A percentile compares a stretch with the other conserved stretches of the same genome.
Evolutionary conservation across 352 stramenopile species (phyloP).

Genomic region (Phytophthora ohioensis): DNA sequence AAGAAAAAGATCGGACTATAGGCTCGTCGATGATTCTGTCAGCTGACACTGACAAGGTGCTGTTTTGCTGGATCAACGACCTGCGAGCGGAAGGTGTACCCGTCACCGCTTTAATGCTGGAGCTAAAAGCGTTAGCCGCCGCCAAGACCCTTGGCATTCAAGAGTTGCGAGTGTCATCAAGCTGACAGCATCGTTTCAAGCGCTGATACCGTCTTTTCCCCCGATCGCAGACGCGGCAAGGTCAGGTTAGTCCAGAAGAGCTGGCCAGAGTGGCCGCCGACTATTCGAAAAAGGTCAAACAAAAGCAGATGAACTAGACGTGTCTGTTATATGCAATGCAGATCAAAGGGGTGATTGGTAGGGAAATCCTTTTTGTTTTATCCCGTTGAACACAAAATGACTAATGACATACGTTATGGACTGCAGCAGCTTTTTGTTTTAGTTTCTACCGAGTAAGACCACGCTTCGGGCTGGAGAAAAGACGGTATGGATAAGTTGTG

Average conservation of each 20-base stretch:
- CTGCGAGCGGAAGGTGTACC: constrained; percentile 6
- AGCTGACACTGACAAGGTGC: background rate
- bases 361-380: no score
- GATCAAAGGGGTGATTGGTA: background rate
- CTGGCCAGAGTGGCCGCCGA: background rate
- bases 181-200: constrained; percentile 7
- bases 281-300: background rate
- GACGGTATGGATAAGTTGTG: constrained; percentile 6
- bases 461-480: constrained; percentile 1
- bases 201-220: background rate
- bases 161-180: background rate
- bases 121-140: background rate
- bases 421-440: background rate
- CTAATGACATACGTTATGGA: no score
- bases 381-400: no score
- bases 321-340: constrained; percentile 12
- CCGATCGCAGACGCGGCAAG: constrained; percentile 5
- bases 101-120: constrained; percentile 4
- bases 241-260: background rate
- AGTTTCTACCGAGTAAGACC: constrained; percentile 7
- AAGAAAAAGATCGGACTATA: no score
- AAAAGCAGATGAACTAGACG: constrained; percentile 1
- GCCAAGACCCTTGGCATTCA: background rate
- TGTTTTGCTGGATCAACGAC: background rate
- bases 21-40: no score